Conservation (phyloP, 2,329 filamentous ascomycete species). For the Orbilia ellipsospora region DNA sequence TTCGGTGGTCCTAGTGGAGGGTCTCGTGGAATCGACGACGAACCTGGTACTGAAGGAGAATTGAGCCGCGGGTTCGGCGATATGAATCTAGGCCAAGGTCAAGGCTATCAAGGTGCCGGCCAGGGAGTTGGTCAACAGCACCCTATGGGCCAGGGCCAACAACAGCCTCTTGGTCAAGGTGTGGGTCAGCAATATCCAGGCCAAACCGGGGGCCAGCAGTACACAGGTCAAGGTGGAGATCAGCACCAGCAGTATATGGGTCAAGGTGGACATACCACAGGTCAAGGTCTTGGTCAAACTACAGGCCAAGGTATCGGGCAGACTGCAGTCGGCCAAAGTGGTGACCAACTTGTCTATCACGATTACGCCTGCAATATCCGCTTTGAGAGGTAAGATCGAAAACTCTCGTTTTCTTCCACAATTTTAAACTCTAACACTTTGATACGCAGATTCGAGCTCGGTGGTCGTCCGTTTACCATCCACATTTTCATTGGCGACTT, state of each 20-base stretch:
- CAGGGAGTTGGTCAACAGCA: background rate
- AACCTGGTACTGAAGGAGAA: slow-evolving; percentile 34
- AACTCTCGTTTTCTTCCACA: background rate
- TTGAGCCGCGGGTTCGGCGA: slow-evolving; percentile 47
- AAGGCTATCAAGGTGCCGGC: too few relatives aligned
- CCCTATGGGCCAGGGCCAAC: background rate
- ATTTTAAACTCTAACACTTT: background rate
- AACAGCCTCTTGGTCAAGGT: background rate
- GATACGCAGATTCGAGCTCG: slow-evolving; percentile 56
- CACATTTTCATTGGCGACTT: slow-evolving; percentile 63
- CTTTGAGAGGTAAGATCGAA: slow-evolving; percentile 59
- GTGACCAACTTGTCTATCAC: slow-evolving; percentile 56
- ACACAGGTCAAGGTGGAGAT: too few relatives aligned
- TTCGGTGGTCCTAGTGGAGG: slow-evolving; percentile 12
- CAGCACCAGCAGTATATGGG: too few relatives aligned
- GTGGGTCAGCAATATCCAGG: background rate
- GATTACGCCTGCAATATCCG: slow-evolving; percentile 62
- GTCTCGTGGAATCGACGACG: slow-evolving; percentile 37
- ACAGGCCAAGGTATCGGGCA: too few relatives aligned
- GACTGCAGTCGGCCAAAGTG: background rate
- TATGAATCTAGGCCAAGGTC: slow-evolving; percentile 21
- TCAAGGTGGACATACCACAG: too few relatives aligned
- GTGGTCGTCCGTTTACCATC: slow-evolving; percentile 61
- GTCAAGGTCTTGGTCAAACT: too few relatives aligned
- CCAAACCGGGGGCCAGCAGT: too few relatives aligned